phyloP scores from a whole-genome alignment of 2,329 filamentous ascomycete genomes.

The Diaporthe helianthi region DNA sequence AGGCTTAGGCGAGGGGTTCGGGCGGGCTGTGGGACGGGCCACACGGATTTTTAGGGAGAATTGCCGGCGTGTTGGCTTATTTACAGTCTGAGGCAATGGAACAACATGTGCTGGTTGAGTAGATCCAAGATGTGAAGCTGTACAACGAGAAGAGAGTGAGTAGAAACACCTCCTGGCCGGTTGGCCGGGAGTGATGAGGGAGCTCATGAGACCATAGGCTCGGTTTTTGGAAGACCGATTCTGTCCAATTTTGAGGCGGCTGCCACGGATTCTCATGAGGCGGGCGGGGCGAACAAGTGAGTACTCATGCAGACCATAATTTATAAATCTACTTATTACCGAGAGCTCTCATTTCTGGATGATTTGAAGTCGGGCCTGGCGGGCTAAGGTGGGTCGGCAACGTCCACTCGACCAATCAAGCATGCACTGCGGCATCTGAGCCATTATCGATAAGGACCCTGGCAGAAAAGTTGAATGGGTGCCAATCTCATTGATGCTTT shows the following conservation, averaged over 20 bases:
- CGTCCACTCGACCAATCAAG: not conserved
- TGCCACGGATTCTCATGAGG: not conserved
- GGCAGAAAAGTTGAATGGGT: conserved; percentile 24
- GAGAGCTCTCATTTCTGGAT: not conserved
- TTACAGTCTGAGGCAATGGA: too few relatives aligned
- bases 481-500: conserved; percentile 13
- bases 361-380: not conserved
- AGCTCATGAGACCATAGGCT: conserved; percentile 26
- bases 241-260: not conserved
- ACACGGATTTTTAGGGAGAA: conserved; percentile 23
- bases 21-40: not conserved
- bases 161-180: conserved; percentile 27
- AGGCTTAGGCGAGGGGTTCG: not conserved
- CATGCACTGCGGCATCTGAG: not conserved
- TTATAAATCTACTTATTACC: too few relatives aligned
- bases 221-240: not conserved
- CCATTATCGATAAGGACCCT: conserved; percentile 27
- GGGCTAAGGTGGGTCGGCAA: not conserved
- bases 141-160: not conserved
- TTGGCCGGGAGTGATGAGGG: conserved; percentile 27
- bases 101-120: too few relatives aligned
- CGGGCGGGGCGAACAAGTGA: not conserved
- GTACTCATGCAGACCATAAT: not conserved
- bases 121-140: not conserved
- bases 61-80: not conserved